These are phyloP conservation scores for Boletales sp. DNA, from an alignment of 768 basidiomycete genomes.

Conservation along the genomic window DNA sequence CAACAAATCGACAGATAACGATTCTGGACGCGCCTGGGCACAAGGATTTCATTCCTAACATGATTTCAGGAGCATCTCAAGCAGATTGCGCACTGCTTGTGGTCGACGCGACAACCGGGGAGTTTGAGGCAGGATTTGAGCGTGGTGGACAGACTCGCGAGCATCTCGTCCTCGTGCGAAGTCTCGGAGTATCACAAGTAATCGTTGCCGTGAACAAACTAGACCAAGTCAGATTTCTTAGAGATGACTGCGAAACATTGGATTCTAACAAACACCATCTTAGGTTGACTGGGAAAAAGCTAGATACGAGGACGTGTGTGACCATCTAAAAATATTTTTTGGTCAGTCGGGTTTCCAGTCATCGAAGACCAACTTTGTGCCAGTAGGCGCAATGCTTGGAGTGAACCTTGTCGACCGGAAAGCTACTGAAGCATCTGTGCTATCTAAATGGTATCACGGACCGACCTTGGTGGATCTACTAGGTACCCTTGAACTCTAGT, in stretches of 20 bases:
- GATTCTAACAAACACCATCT: slow-evolving; percentile 2
- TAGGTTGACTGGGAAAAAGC: slow-evolving; percentile 85
- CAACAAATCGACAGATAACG: slow-evolving; percentile 74
- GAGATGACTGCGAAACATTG: not conserved
- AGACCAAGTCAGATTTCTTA: slow-evolving; percentile 61
- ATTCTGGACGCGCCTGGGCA: slow-evolving; percentile 98
- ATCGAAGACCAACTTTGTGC: slow-evolving; percentile 78
- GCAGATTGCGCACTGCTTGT: slow-evolving; percentile 94
- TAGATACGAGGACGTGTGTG: slow-evolving; percentile 84
- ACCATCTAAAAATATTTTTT: slow-evolving; percentile 73
- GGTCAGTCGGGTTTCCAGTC: slow-evolving; percentile 82
- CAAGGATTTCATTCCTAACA: slow-evolving; percentile 97
- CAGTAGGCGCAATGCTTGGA: slow-evolving; percentile 87
- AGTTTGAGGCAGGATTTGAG: slow-evolving; percentile 95
- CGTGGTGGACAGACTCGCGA: slow-evolving; percentile 94
- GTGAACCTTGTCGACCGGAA: slow-evolving; percentile 67
- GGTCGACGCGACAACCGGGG: slow-evolving; percentile 84
- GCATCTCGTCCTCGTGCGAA: slow-evolving; percentile 86
- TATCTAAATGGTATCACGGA: slow-evolving; percentile 80
- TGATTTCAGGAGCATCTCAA: slow-evolving; percentile 98
- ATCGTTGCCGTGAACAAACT: slow-evolving; percentile 95
- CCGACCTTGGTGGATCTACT: slow-evolving; percentile 81
- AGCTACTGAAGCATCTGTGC: slow-evolving; percentile 40
- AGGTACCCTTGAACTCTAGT: slow-evolving; percentile 44
- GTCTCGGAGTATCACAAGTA: slow-evolving; percentile 87